A percentile compares a stretch with the other conserved stretches of the same genome.
Conservation (phyloP, 225 moss, liverwort and hornwort genomes). For the Lunularia cruciata region DNA sequence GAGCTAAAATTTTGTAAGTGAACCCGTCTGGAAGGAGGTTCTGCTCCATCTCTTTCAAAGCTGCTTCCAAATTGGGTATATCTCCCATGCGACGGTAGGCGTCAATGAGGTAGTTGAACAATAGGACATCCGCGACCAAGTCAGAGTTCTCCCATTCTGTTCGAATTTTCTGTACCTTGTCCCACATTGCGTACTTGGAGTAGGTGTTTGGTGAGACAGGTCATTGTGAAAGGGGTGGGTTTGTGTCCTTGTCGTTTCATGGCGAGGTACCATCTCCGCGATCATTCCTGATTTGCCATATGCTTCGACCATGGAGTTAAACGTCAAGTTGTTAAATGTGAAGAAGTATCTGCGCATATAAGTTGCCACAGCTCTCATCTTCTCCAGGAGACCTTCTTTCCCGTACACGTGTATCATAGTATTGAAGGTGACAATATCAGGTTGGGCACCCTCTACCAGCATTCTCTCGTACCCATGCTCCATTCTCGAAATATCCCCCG, state of each 20-base stretch:
- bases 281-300: slow-evolving; percentile 73
- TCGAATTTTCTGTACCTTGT: slow-evolving; percentile 68
- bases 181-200: slow-evolving; percentile 49
- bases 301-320: slow-evolving; percentile 57
- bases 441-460: slow-evolving; percentile 42
- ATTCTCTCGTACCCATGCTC: slow-evolving; percentile 66
- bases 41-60: slow-evolving; percentile 68
- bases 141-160: slow-evolving; percentile 68
- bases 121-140: slow-evolving; percentile 60
- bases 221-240: slow-evolving; percentile 68
- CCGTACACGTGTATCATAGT: slow-evolving; percentile 70
- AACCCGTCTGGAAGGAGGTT: slow-evolving; percentile 55
- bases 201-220: slow-evolving; percentile 62
- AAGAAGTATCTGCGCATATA: slow-evolving; percentile 70
- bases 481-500: slow-evolving; percentile 62
- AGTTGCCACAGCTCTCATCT: slow-evolving; percentile 66
- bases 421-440: slow-evolving; percentile 64
- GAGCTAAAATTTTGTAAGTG: slow-evolving; percentile 60
- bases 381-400: slow-evolving; percentile 45
- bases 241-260: slow-evolving; percentile 75
- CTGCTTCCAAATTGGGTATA: slow-evolving; percentile 50
- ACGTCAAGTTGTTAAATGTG: slow-evolving; percentile 49
- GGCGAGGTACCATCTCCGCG: slow-evolving; percentile 62
- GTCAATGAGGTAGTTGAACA: slow-evolving; percentile 76
- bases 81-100: slow-evolving; percentile 56